Evolutionary conservation across 371 early-diverging fungal species (phyloP).

Genomic region (Mucor irregularis): DNA sequence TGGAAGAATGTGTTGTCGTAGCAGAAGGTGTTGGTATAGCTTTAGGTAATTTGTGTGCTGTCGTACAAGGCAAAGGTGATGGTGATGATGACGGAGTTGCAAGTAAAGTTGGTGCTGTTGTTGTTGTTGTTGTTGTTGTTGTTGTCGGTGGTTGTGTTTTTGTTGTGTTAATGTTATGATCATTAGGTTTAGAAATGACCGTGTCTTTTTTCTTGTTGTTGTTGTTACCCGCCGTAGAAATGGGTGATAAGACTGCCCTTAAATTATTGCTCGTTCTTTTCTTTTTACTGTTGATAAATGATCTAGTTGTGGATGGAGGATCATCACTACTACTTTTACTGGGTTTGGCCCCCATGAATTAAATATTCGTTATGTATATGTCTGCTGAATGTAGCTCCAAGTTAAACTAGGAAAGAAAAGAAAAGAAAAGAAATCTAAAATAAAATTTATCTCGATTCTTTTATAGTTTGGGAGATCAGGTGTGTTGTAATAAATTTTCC

Average conservation of each 20-base stretch:
- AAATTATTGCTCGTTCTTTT: slow-evolving; percentile 4
- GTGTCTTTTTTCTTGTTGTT: slow-evolving; percentile 1
- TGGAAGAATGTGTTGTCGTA: background rate
- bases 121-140: background rate
- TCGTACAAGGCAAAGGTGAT: background rate
- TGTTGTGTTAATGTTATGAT: background rate
- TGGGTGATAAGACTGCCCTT: slow-evolving; percentile 4
- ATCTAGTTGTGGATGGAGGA: too few relatives aligned
- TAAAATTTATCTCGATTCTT: slow-evolving; percentile 1
- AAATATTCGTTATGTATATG: background rate
- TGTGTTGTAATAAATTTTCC: too few relatives aligned
- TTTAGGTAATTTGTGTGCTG: slow-evolving; percentile 4
- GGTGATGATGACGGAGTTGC: background rate
- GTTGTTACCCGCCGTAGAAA: too few relatives aligned
- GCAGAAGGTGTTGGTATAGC: background rate
- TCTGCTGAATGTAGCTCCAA: too few relatives aligned
- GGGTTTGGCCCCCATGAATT: slow-evolving; percentile 26
- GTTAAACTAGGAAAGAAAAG: too few relatives aligned
- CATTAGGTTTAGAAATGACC: background rate
- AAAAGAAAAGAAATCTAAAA: too few relatives aligned
- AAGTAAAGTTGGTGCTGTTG: background rate
- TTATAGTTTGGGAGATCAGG: slow-evolving; percentile 12
- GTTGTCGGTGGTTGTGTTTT: background rate
- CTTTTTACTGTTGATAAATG: too few relatives aligned
- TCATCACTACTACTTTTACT: slow-evolving; percentile 21